These are phyloP conservation scores for Nitzschia palea DNA, from an alignment of 108 stramenopile genomes.

Conservation along the genomic window DNA sequence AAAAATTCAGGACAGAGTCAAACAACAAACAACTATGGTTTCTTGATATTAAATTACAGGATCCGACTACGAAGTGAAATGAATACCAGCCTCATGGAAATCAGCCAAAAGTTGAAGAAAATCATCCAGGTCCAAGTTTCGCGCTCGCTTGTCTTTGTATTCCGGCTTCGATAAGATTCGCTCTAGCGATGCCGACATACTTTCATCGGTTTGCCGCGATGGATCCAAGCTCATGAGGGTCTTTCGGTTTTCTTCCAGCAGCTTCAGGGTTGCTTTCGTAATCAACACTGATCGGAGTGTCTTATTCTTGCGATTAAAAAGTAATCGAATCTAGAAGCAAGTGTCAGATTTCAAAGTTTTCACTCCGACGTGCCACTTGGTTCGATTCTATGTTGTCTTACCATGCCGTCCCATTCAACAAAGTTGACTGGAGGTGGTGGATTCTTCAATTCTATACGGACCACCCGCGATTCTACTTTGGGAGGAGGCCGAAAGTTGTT, in stretches of 20 bases:
- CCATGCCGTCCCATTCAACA: conserved; percentile 99
- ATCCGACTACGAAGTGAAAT: conserved; percentile 59
- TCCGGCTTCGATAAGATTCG: conserved; percentile 68
- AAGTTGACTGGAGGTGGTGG: conserved; percentile 98
- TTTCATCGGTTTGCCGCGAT: conserved; percentile 24
- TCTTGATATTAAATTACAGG: too few relatives aligned
- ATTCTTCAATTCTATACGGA: conserved; percentile 92
- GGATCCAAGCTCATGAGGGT: conserved; percentile 49
- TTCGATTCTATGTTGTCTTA: conserved; percentile 49
- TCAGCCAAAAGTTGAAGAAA: conserved; percentile 89
- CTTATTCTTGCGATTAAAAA: conserved; percentile 94
- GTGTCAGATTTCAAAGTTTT: too few relatives aligned
- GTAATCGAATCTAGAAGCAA: conserved; percentile 55
- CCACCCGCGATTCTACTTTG: conserved; percentile 88
- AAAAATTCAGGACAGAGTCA: too few relatives aligned
- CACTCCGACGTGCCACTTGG: too few relatives aligned
- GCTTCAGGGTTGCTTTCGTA: conserved; percentile 79
- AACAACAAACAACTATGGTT: too few relatives aligned
- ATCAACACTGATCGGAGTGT: conserved; percentile 79
- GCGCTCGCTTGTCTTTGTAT: conserved; percentile 88
- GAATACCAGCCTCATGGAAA: conserved; percentile 89
- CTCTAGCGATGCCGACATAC: conserved; percentile 72
- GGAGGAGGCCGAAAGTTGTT: conserved; percentile 99
- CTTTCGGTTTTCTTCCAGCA: conserved; percentile 90
- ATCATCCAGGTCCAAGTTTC: conserved; percentile 95